Evolutionary conservation across 2,329 filamentous ascomycete species (phyloP).

Genomic region (Teratosphaeria destructans): DNA sequence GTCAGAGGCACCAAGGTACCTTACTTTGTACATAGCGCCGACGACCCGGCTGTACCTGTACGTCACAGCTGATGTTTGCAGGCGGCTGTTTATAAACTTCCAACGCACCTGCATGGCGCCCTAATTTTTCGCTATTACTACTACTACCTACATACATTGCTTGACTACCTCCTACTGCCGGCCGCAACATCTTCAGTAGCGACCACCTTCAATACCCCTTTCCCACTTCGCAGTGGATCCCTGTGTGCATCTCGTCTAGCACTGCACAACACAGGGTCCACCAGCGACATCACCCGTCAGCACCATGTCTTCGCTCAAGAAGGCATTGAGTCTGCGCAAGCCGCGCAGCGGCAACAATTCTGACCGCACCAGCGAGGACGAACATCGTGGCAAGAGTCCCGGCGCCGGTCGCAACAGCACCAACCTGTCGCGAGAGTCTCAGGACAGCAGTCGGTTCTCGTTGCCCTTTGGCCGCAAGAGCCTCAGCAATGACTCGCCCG

Average conservation of each 20-base stretch:
- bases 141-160: no score
- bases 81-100: not conserved
- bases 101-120: not conserved
- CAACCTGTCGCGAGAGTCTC: slow-evolving; percentile 4
- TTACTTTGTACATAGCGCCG: not conserved
- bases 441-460: slow-evolving; percentile 15
- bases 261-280: not conserved
- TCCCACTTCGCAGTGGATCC: not conserved
- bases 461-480: slow-evolving; percentile 15
- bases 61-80: not conserved
- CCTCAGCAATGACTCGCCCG: slow-evolving; percentile 2
- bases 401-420: not conserved
- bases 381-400: not conserved
- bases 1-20: not conserved
- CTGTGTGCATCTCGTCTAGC: not conserved
- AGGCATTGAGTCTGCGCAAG: slow-evolving; percentile 34
- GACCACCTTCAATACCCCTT: not conserved
- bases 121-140: not conserved
- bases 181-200: not conserved
- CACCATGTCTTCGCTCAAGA: slow-evolving; percentile 34
- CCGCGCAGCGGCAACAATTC: slow-evolving; percentile 22
- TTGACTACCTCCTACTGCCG: not conserved
- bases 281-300: not conserved
- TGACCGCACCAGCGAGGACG: slow-evolving; percentile 10
- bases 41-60: not conserved